These are phyloP conservation scores for Carex cristatella DNA, from an alignment of 176 grass and related monocot species.

Conservation along the genomic window DNA sequence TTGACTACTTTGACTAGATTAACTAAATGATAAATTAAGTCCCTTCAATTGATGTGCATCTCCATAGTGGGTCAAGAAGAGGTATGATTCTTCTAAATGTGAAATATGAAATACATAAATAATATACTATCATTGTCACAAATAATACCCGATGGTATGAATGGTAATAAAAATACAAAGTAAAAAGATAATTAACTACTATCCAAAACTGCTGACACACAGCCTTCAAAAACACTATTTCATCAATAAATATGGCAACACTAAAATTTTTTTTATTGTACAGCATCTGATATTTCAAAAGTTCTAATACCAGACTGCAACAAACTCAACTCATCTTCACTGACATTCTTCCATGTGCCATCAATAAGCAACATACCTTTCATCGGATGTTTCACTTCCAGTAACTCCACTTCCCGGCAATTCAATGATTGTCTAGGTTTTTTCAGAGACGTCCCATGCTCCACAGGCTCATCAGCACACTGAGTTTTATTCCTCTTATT, in stretches of 20 bases:
- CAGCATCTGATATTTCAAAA: neutral
- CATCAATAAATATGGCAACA: neutral
- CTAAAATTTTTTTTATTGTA: neutral
- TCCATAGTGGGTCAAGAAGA: neutral
- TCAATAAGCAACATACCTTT: slow-evolving; percentile 43
- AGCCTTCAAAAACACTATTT: neutral
- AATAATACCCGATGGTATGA: neutral
- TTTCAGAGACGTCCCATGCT: slow-evolving; percentile 25
- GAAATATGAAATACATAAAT: neutral
- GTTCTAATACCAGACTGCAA: slow-evolving; percentile 31
- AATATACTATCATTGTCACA: neutral
- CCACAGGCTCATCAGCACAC: neutral
- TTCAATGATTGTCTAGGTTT: slow-evolving; percentile 20
- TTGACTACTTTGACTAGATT: too few species aligned
- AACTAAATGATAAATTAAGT: too few species aligned
- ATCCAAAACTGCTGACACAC: neutral
- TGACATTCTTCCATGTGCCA: slow-evolving; percentile 51
- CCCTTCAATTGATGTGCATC: too few species aligned
- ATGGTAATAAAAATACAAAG: neutral
- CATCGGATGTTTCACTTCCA: slow-evolving; percentile 17
- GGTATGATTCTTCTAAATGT: neutral
- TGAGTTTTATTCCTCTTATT: neutral
- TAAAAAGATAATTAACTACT: neutral
- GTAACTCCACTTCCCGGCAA: slow-evolving; percentile 12
- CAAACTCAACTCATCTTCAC: slow-evolving; percentile 38